These are phyloP conservation scores for Xerocomellus intermedius DNA, from an alignment of 768 basidiomycete genomes.

Conservation along the genomic window DNA sequence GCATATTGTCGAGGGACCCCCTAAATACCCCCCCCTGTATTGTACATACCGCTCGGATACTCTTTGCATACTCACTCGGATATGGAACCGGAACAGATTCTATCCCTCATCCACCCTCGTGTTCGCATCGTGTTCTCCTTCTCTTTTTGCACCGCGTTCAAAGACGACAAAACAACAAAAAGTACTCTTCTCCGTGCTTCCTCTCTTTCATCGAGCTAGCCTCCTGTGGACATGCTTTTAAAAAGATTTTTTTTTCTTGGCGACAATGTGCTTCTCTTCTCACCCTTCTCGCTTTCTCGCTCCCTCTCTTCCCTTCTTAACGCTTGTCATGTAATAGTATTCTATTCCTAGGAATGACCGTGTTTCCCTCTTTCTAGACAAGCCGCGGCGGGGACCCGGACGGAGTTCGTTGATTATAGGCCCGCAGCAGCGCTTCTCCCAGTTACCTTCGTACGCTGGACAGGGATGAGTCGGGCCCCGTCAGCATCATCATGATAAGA, in stretches of 20 bases:
- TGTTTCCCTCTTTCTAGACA: too few species aligned
- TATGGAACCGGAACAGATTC: not conserved
- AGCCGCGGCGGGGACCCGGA: not conserved
- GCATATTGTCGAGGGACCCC: too few species aligned
- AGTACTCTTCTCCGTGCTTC: not conserved
- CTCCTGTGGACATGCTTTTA: not conserved
- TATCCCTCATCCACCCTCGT: constrained; percentile 2
- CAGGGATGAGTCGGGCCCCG: too few species aligned
- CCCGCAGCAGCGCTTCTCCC: too few species aligned
- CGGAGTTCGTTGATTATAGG: not conserved
- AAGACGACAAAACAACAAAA: not conserved
- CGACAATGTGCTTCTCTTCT: not conserved
- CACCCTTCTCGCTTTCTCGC: too few species aligned
- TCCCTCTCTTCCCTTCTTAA: not conserved
- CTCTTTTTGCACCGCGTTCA: not conserved
- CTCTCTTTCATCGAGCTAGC: too few species aligned
- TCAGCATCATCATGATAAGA: too few species aligned
- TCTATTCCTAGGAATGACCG: not conserved
- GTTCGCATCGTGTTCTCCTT: not conserved
- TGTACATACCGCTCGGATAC: constrained; percentile 3
- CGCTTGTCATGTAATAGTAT: not conserved
- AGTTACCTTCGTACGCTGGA: too few species aligned
- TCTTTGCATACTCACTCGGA: not conserved
- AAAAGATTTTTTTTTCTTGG: not conserved
- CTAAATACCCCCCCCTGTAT: not conserved